Conservation (phyloP, 129 eudicot species). For the Daucus carota region DNA sequence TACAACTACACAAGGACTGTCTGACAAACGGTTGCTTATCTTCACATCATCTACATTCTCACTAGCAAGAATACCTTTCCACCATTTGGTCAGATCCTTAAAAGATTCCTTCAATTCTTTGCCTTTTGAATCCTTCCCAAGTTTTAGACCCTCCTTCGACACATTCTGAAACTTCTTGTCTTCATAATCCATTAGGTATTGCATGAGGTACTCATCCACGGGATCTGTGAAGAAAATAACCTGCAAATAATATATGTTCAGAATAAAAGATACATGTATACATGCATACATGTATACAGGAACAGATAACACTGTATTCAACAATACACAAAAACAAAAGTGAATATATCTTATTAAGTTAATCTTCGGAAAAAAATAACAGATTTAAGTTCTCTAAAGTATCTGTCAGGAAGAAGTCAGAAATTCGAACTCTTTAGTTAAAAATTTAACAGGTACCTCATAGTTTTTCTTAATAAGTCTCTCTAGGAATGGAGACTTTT, state of each 20-base stretch:
- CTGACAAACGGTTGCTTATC: slow-evolving; percentile 92
- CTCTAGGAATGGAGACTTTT: slow-evolving; percentile 96
- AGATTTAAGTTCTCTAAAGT: background rate
- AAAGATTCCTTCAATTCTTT: slow-evolving; percentile 86
- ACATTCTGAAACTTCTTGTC: slow-evolving; percentile 94
- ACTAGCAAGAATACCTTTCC: slow-evolving; percentile 74
- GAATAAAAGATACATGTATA: background rate
- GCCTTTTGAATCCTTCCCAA: slow-evolving; percentile 72
- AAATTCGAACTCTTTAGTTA: background rate
- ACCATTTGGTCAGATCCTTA: slow-evolving; percentile 92
- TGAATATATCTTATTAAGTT: background rate
- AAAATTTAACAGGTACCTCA: slow-evolving; percentile 37
- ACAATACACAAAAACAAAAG: background rate
- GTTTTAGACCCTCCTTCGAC: slow-evolving; percentile 89
- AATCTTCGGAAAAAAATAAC: background rate
- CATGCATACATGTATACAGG: background rate
- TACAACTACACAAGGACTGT: slow-evolving; percentile 95
- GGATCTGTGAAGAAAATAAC: slow-evolving; percentile 90
- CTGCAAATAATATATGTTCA: slow-evolving; percentile 28
- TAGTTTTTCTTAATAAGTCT: slow-evolving; percentile 70
- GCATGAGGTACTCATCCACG: slow-evolving; percentile 92
- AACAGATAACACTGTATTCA: background rate
- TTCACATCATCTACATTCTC: slow-evolving; percentile 90
- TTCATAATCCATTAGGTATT: slow-evolving; percentile 90
- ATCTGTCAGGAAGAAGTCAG: background rate